A percentile compares a stretch with the other conserved stretches of the same genome.
These are phyloP conservation scores for Pyrenochaeta sp. DNA, from an alignment of 2,329 filamentous ascomycete species.

Conservation along the genomic window DNA sequence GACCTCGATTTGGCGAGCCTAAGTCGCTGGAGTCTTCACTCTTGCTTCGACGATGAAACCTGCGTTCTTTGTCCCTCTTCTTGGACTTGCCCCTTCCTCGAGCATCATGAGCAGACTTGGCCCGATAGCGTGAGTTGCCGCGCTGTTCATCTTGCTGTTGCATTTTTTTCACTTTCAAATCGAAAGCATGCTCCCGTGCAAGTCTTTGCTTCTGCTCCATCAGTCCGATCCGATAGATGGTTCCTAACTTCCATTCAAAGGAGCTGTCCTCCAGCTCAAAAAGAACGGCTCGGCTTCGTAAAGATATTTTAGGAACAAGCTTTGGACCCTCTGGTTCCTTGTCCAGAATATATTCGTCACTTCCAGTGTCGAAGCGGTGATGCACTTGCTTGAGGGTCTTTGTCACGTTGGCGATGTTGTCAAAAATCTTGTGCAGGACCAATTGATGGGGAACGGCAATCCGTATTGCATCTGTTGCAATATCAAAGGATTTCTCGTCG, in stretches of 20 bases:
- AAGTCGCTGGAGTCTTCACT: constrained; percentile 44
- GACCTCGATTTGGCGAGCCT: constrained; percentile 35
- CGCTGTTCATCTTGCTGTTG: constrained; percentile 67
- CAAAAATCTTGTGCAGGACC: constrained; percentile 87
- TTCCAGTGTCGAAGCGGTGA: constrained; percentile 87
- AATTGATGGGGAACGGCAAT: constrained; percentile 91
- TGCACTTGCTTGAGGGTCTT: constrained; percentile 93
- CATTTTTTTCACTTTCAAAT: constrained; percentile 85
- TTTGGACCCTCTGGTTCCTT: constrained; percentile 89
- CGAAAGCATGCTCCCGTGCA: constrained; percentile 88
- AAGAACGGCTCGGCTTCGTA: constrained; percentile 81
- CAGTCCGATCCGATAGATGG: constrained; percentile 89
- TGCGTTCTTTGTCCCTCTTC: constrained; percentile 41
- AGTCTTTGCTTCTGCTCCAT: constrained; percentile 90
- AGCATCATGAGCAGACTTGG: constrained; percentile 60
- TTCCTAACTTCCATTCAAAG: constrained; percentile 96
- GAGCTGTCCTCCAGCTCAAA: constrained; percentile 96
- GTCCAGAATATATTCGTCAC: constrained; percentile 85
- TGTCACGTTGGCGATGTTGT: constrained; percentile 86
- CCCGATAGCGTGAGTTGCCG: constrained; percentile 60
- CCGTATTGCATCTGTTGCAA: constrained; percentile 85
- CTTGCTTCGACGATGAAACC: constrained; percentile 51
- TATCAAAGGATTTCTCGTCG: constrained; percentile 83
- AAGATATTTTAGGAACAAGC: constrained; percentile 81
- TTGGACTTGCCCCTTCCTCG: constrained; percentile 49